A percentile compares a stretch with the other conserved stretches of the same genome.
These are phyloP conservation scores for Dictyophora rubrovolvata DNA, from an alignment of 768 basidiomycete species.

Conservation along the genomic window DNA sequence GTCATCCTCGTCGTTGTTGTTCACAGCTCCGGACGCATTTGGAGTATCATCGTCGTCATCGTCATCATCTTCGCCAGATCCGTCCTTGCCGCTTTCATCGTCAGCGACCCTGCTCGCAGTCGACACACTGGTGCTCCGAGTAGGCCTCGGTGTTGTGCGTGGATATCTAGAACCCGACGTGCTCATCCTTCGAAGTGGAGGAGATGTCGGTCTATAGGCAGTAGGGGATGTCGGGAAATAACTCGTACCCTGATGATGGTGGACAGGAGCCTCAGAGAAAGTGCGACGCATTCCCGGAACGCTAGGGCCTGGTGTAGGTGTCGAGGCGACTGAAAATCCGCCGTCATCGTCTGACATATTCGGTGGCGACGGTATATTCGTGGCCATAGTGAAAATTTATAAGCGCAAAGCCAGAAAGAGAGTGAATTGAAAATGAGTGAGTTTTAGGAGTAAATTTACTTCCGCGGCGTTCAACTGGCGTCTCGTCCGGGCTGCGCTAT, in stretches of 20 bases:
- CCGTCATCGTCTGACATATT: constrained; percentile 6
- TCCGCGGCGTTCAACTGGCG: not conserved
- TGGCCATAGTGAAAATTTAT: not conserved
- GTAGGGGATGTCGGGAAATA: constrained; percentile 50
- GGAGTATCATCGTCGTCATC: constrained; percentile 12
- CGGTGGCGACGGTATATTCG: not conserved
- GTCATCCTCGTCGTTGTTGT: constrained; percentile 1
- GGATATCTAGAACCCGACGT: constrained; percentile 38
- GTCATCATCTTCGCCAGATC: not conserved
- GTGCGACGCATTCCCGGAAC: constrained; percentile 24
- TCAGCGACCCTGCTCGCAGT: constrained; percentile 1
- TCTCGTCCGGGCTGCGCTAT: no score
- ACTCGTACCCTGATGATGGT: constrained; percentile 61
- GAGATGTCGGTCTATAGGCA: constrained; percentile 30
- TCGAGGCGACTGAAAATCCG: constrained; percentile 16
- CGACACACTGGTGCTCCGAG: constrained; percentile 14
- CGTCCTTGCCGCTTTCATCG: constrained; percentile 8
- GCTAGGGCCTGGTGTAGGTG: constrained; percentile 33
- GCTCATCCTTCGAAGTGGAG: constrained; percentile 41
- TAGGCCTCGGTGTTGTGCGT: constrained; percentile 40
- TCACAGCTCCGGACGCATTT: not conserved
- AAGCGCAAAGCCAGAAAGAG: not conserved
- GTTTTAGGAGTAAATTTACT: not conserved
- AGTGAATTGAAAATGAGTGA: not conserved
- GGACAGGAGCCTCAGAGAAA: constrained; percentile 53